Base-by-base conservation (phyloP, 176 grass and related monocot species). In the Miscanthus lutarioriparius region DNA sequence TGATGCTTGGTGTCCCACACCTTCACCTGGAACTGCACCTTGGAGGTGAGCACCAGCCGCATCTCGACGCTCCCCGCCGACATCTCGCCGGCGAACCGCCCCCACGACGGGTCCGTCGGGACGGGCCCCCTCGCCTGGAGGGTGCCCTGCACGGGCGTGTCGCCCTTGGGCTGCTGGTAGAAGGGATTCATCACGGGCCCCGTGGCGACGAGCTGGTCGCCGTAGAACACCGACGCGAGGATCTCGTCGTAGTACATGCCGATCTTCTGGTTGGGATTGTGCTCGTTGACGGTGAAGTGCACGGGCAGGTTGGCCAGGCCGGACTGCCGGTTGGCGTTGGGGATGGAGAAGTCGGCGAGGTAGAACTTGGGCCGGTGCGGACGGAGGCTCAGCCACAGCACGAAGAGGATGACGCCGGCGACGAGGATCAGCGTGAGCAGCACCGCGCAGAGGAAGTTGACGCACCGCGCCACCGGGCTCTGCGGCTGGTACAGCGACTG, bases 321-420 rank as follows among this genome's bases (percentile, higher is more conserved):
- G 22, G 87, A 45, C 71, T 88, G 88, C 10, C 80, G 38, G 69
- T 76, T 82, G 65, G 88, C 20, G 48, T 39, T 85, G 2, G 87
- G 73, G 10, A 83, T 83, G 56, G 87, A 70, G 81, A 98, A 95
- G 36, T 90, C 80, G n/a, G 6, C 0, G 36, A 95, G 87, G 68
- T 59, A 51, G 83, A 98, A 95, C 40, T 22, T 78, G 17, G 96
- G 96, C 4, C 83, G 84, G 80, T 98, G 96, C 26, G 96, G 96
- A 0, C 96, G 89, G 64, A 98, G 91, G 91, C 92, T 98, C 56
- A 98, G 89, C 96, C 96, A 98, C 45, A 90, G 89, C 67, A 95
- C 45, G 90, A 98, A 95, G 23, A 98, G 1, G 72, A 98, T 89
- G 54, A 95, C 20, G 64, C 87, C 93, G 53, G 47, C 64, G 74